Evolutionary conservation across 257 asterid genomes (phyloP).

Genomic region (Plectranthus barbatus): DNA sequence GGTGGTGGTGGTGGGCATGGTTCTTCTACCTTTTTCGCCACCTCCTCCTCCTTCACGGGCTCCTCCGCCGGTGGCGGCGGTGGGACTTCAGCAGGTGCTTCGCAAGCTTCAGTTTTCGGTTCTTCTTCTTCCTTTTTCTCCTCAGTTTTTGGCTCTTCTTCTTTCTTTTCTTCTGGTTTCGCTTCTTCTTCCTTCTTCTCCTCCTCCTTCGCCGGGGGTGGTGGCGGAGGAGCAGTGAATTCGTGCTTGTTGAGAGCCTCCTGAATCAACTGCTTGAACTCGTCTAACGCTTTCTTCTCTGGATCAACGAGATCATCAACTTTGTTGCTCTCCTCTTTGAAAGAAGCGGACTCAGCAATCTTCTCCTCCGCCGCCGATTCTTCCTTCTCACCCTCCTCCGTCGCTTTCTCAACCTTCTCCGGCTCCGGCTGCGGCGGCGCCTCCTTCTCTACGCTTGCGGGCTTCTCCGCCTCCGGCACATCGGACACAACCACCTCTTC

Average conservation of each 20-base stretch:
- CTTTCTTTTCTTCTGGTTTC: slow-evolving; percentile 15
- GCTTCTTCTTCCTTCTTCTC: slow-evolving; percentile 19
- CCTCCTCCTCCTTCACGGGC: slow-evolving; percentile 11
- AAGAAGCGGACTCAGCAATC: slow-evolving; percentile 56
- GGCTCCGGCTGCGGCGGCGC: slow-evolving; percentile 34
- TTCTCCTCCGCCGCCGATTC: slow-evolving; percentile 24
- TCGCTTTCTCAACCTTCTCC: slow-evolving; percentile 28
- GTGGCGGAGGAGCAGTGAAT: slow-evolving; percentile 68
- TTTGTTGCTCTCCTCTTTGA: slow-evolving; percentile 88
- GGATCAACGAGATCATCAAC: slow-evolving; percentile 85
- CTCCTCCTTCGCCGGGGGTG: slow-evolving; percentile 28
- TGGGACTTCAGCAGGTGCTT: slow-evolving; percentile 24
- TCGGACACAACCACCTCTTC: slow-evolving; percentile 43
- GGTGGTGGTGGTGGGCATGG: slow-evolving; percentile 13
- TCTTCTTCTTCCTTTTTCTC: slow-evolving; percentile 1
- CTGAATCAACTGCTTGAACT: slow-evolving; percentile 55
- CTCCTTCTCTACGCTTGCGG: slow-evolving; percentile 24
- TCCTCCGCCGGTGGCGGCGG: slow-evolving; percentile 24
- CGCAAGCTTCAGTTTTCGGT: slow-evolving; percentile 19
- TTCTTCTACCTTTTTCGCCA: slow-evolving; percentile 19
- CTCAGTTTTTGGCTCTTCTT: slow-evolving; percentile 18
- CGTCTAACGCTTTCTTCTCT: slow-evolving; percentile 85
- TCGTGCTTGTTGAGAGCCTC: slow-evolving; percentile 74
- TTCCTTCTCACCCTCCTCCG: slow-evolving; percentile 16
- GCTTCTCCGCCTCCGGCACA: slow-evolving; percentile 46